Conservation (phyloP, 1,139 yeast species). For the Lizanozyma gosingica region DNA sequence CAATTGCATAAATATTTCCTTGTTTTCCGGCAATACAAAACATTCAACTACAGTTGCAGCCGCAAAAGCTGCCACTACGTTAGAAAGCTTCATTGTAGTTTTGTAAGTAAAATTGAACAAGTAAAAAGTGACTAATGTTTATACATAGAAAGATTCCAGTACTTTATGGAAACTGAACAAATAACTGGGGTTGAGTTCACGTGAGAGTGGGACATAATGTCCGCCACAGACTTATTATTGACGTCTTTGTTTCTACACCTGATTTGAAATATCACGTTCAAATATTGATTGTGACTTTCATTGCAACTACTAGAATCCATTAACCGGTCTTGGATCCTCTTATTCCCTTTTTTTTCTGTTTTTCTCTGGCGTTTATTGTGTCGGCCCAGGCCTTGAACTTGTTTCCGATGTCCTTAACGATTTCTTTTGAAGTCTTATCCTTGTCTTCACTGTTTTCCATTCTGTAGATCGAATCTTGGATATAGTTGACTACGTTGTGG, state of each 20-base stretch:
- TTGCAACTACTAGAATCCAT: too few relatives aligned
- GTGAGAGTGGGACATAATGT: too few relatives aligned
- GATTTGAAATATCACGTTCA: too few relatives aligned
- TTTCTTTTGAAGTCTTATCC: constrained; percentile 28
- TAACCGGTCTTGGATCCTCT: too few relatives aligned
- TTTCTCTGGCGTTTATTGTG: constrained; percentile 8
- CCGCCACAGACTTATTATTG: too few relatives aligned
- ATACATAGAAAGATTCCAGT: too few relatives aligned
- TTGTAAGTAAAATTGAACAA: too few relatives aligned
- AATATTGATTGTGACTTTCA: too few relatives aligned
- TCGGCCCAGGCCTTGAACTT: constrained; percentile 24
- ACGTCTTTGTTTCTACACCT: too few relatives aligned
- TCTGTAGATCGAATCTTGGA: constrained; percentile 19
- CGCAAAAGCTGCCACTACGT: not conserved
- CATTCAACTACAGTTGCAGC: constrained; percentile 2
- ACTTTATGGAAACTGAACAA: too few relatives aligned
- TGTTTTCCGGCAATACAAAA: not conserved
- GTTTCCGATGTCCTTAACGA: constrained; percentile 27
- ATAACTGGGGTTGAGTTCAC: too few relatives aligned
- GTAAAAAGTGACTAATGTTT: too few relatives aligned
- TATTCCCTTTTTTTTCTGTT: constrained; percentile 7
- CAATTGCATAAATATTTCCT: constrained; percentile 1
- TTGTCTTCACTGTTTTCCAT: constrained; percentile 24
- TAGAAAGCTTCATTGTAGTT: not conserved
- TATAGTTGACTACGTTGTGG: constrained; percentile 20